Conservation (phyloP, 2,329 filamentous ascomycete species). For the Penicillium verrucosum region DNA sequence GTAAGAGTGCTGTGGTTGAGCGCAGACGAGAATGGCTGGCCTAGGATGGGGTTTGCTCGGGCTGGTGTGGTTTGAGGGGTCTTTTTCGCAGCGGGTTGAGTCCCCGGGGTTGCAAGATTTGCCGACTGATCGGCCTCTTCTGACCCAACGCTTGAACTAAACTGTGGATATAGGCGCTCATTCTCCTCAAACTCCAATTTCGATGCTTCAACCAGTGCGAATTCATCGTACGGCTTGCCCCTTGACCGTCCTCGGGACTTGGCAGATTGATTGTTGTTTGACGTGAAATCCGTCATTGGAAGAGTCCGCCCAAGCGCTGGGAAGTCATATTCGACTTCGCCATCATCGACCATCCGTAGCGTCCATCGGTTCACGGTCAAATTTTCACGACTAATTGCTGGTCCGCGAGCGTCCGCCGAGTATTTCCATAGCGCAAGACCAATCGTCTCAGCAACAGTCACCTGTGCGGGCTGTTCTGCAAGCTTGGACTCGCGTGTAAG, state of each 20-base stretch:
- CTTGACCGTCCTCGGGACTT: slow-evolving; percentile 53
- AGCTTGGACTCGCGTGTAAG: slow-evolving; percentile 56
- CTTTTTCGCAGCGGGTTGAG: slow-evolving; percentile 24
- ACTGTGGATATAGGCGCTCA: slow-evolving; percentile 55
- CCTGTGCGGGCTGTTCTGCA: slow-evolving; percentile 44
- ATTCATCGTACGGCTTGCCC: slow-evolving; percentile 65
- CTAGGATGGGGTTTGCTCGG: slow-evolving; percentile 43
- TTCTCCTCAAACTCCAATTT: slow-evolving; percentile 56
- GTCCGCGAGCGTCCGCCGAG: slow-evolving; percentile 56
- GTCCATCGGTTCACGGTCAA: slow-evolving; percentile 62
- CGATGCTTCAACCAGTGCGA: slow-evolving; percentile 61
- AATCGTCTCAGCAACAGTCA: slow-evolving; percentile 62
- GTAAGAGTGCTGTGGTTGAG: slow-evolving; percentile 45
- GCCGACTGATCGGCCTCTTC: slow-evolving; percentile 31
- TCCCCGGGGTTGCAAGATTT: slow-evolving; percentile 20
- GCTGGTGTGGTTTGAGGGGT: slow-evolving; percentile 11
- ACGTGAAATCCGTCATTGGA: slow-evolving; percentile 62
- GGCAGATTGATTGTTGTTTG: slow-evolving; percentile 62
- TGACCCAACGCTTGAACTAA: slow-evolving; percentile 34
- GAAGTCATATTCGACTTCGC: slow-evolving; percentile 65
- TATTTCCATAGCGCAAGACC: slow-evolving; percentile 62
- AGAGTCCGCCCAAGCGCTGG: slow-evolving; percentile 57
- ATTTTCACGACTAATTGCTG: slow-evolving; percentile 51
- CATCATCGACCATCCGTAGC: slow-evolving; percentile 65
- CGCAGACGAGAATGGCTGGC: slow-evolving; percentile 47